Base-by-base conservation (phyloP, 148 eudicot species). In the Silene uniflora region DNA sequence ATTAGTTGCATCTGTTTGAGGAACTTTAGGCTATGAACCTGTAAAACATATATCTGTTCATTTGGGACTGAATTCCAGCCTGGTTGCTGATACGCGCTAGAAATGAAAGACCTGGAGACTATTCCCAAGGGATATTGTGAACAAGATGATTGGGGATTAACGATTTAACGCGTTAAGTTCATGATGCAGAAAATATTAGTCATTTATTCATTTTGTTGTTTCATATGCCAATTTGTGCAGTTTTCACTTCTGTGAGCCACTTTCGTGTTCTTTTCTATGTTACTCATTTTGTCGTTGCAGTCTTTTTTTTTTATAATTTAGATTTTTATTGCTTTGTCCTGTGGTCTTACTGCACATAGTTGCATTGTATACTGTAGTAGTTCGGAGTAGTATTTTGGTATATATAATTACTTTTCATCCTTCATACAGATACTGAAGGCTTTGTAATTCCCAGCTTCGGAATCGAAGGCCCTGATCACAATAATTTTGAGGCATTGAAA, bases 361-460 rank as follows among this genome's bases (percentile, higher is more conserved):
- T 46, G 46, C 49, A 19, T 7, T 75, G n/a, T 54, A 11, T 21
- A 0, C n/a, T 9, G 8, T 61, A 23, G 23, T 3, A 6, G 29
- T 24, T 27, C 29, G 29, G 29, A 27, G 29, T 27, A 4, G 23
- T 19, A 25, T 4, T 27, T 42, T 6, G 16, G 12, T 47, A 47
- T 35, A 22, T 17, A 2, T 70, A 44, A 24, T 65, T 42, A 10
- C 18, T 58, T 72, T 18, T 63, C 59, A 32, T 64, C 65, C 27
- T 62, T 71, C 82, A 29, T 73, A 55, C 75, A 93, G 96, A 95
- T 77, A 92, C 87, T 78, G 98, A 95, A 74, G 93, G 96, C 81
- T 95, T 87, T 85, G 97, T 89, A 78, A 90, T 95, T 85, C 98
- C 98, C 47, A 90, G 96, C 89, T 86, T 95, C 86, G 97, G 84